Base-by-base conservation (phyloP, 129 eudicot species). In the Rutidosis leptorrhynchoides region DNA sequence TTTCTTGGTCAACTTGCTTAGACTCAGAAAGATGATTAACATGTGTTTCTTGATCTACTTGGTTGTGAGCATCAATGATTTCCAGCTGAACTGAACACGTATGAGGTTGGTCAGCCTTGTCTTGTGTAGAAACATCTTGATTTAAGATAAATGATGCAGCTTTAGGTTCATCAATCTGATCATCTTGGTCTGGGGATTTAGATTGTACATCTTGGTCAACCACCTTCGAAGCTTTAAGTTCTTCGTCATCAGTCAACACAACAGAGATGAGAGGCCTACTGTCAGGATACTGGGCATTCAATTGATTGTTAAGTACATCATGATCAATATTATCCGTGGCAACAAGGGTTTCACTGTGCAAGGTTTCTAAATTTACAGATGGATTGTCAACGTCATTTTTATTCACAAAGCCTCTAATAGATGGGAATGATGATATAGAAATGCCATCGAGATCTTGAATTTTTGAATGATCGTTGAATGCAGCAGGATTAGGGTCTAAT, bases 191-290 rank as follows among this genome's bases (percentile, higher is more conserved):
- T 37, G 62, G 16, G 22, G 61, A 25, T 54, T 63, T 46, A 42
- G 75, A 53, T 61, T 65, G 79, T 42, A 64, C 63, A 76, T 61
- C 67, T 48, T 77, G 68, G 62, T 51, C 71, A 51, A 60, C 15
- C 55, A 57, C 19, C 28, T 48, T 61, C 46, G 67, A 65, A 32
- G 62, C 11, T 29, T 66, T 63, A 40, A 72, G 58, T 56, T 75
- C 82, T 48, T 49, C 60, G 10, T 58, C 63, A 28, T 69, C 79
- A 20, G 68, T 67, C 49, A 63, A 60, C 60, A 35, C 58, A 6
- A 64, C 53, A 14, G 68, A 60, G 58, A 68, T 54, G 26, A 69
- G 79, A 75, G 60, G 29, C 46, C 46, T 12, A 53, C 25, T 7
- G 72, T 37, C 75, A 12, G 58, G 68, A 48, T 69, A 26, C 25